Evolutionary conservation across 176 grass and related monocot species (phyloP).

Genomic region (Triticum aestivum): DNA sequence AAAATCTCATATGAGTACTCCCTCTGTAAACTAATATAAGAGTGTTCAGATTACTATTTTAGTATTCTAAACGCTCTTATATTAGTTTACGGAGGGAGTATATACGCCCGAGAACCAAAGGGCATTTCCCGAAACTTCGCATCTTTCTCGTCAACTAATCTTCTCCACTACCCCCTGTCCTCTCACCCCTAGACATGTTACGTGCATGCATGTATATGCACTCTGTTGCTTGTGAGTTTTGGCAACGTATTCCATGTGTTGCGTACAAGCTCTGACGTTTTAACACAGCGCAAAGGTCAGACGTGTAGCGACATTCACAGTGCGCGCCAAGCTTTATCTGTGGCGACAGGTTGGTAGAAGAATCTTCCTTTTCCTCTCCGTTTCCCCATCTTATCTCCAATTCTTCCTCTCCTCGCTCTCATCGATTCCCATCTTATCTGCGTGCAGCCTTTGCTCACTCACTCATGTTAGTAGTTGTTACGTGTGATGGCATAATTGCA

Average conservation of each 20-base stretch:
- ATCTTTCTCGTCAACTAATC: background rate
- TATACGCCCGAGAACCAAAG: too few species aligned
- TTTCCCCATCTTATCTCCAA: background rate
- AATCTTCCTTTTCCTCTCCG: background rate
- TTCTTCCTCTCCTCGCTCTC: background rate
- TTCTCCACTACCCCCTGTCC: background rate
- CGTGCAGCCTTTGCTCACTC: background rate
- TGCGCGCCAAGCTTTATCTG: background rate
- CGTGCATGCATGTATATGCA: background rate
- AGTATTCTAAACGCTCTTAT: too few species aligned
- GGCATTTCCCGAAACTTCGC: background rate
- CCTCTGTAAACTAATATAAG: too few species aligned
- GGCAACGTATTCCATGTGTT: background rate
- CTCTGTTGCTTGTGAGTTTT: background rate
- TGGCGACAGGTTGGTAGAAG: constrained; percentile 42
- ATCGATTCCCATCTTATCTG: background rate
- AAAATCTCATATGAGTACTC: too few species aligned
- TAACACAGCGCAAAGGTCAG: background rate
- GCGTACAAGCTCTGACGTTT: background rate
- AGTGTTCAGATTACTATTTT: too few species aligned
- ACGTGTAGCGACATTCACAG: background rate
- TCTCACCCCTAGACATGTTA: background rate
- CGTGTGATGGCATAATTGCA: background rate
- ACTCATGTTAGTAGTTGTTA: background rate
- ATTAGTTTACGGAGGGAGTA: too few species aligned